phyloP scores from a whole-genome alignment of 1,284 basidiomycete genomes.

The Microbotryum silenes-acaulis region DNA sequence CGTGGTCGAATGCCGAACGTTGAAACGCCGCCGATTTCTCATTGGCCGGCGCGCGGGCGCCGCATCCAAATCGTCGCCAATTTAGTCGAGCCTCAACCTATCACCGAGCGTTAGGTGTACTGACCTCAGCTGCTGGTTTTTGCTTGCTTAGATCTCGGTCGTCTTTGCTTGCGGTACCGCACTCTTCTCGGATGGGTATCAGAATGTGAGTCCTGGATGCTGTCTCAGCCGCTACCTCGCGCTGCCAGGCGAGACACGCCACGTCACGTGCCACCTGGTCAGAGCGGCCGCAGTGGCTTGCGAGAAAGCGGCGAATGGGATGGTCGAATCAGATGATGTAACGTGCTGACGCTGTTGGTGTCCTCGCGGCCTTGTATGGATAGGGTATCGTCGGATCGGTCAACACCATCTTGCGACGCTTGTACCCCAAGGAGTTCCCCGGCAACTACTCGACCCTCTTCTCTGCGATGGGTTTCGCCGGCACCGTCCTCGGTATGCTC shows the following conservation, averaged over 20 bases:
- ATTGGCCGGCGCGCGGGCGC: too few relatives aligned
- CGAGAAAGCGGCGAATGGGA: too few relatives aligned
- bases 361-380: too few relatives aligned
- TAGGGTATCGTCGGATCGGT: conserved; percentile 9
- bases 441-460: conserved; percentile 19
- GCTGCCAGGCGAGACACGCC: neutral
- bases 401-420: conserved; percentile 15
- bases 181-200: conserved; percentile 70
- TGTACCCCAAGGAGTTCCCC: conserved; percentile 17
- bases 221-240: neutral
- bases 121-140: too few relatives aligned
- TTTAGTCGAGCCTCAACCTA: too few relatives aligned
- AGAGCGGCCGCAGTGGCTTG: conserved; percentile 1
- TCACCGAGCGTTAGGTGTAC: too few relatives aligned
- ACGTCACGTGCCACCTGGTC: neutral
- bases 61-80: too few relatives aligned
- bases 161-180: conserved; percentile 54
- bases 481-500: conserved; percentile 61
- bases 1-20: too few relatives aligned
- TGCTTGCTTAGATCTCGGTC: conserved; percentile 10
- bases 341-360: too few relatives aligned
- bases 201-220: neutral
- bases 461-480: conserved; percentile 60
- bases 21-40: too few relatives aligned
- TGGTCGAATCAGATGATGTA: too few relatives aligned